Base-by-base conservation (phyloP, 805 yeast species). In the Blastobotrys terrestris region DNA sequence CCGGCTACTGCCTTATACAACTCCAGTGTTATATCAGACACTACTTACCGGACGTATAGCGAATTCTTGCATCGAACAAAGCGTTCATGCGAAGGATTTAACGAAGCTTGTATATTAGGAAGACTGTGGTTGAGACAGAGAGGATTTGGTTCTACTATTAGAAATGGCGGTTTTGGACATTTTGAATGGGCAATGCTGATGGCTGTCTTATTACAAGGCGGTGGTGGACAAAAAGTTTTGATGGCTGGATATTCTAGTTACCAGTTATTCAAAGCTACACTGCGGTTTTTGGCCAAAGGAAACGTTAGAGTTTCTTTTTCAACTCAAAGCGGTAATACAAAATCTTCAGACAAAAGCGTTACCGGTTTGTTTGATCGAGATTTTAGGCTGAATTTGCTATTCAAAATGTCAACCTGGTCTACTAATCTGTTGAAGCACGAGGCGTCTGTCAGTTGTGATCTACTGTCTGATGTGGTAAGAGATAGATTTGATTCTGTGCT, bases 91-190 rank as follows among this genome's bases (percentile, higher is more conserved):
- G 91, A 86, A 51, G 81, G 88, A 13, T 94, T 89, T 69, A 80
- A 80, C 57, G 96, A 91, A 60, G 97, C 99, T 1, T 82, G 90
- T 57, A 79, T 84, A 5, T 74, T 94, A 50, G 97, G 97, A 2
- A 78, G 91, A 57, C 71, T 94, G 52, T 94, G 99, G 99, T 75
- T 94, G 43, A 77, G 80, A 48, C 98, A 94, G 69, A 78, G 96
- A 58, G 96, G 95, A 0, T 80, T 89, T 54, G 75, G 79, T 8
- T 81, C 95, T 0, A 69, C 78, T 14, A 65, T 84, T 31, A 73
- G 78, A 15, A 74, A 78, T 44, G 87, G 87, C 31, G 98, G 98
- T 0, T 92, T 94, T 67, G 98, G 98, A 11, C 87, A 85, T 60
- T 89, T 89, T 66, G 98, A 94, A 70, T 90, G 90, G 67, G 84